A percentile compares a stretch with the other conserved stretches of the same genome.
These are phyloP conservation scores for Rhododendron williamsianum DNA, from an alignment of 148 eudicot genomes.

Conservation along the genomic window DNA sequence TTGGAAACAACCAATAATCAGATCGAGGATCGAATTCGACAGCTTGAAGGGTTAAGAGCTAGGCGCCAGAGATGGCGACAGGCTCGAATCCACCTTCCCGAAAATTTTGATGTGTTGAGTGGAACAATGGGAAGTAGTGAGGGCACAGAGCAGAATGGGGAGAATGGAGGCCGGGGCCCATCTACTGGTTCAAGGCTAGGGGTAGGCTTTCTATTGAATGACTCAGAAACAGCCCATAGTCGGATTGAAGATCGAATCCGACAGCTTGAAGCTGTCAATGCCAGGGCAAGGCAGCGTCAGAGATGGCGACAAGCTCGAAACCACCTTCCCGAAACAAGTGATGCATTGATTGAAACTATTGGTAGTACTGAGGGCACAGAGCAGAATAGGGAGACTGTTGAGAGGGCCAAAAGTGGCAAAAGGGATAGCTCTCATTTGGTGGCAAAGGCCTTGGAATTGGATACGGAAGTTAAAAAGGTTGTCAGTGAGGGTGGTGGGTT, in stretches of 20 bases:
- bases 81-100: conserved; percentile 14
- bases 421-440: conserved; percentile 39
- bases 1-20: conserved; percentile 36
- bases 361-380: not conserved
- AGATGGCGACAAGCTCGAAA: conserved; percentile 30
- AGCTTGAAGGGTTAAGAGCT: conserved; percentile 48
- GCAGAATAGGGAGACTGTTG: conserved; percentile 6
- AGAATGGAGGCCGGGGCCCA: not conserved
- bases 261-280: conserved; percentile 52
- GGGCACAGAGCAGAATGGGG: conserved; percentile 1
- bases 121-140: not conserved
- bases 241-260: conserved; percentile 53
- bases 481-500: conserved; percentile 24
- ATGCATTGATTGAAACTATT: not conserved
- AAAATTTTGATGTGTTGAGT: not conserved
- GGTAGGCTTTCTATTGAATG: conserved; percentile 19
- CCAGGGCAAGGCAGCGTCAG: conserved; percentile 45
- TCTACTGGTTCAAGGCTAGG: conserved; percentile 19
- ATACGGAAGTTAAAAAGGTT: conserved; percentile 23
- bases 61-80: conserved; percentile 40
- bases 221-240: conserved; percentile 31
- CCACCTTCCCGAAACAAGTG: conserved; percentile 15
- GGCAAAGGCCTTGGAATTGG: conserved; percentile 41
- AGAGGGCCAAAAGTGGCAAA: conserved; percentile 23
- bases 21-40: conserved; percentile 50